Base-by-base conservation (phyloP, 1,284 basidiomycete genomes). In the Ustilago hordei region DNA sequence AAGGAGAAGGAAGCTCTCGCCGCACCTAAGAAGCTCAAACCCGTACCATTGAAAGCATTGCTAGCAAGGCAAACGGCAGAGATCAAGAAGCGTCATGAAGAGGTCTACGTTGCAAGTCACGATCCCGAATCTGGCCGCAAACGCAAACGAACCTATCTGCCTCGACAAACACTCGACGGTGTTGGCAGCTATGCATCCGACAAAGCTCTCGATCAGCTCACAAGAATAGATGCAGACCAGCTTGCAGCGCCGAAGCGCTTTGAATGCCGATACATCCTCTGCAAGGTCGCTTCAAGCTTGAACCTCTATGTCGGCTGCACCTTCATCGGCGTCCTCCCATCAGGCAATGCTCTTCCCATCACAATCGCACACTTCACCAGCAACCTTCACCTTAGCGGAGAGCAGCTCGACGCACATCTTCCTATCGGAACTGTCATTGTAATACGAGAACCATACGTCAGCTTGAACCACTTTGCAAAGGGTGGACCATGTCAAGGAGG, bases 371-470 rank as follows among this genome's bases (percentile, higher is more conserved):
- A 86, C 62, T 84, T 84, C 45, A 84, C 83, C 35, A 71, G 74
- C 45, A 60, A 82, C 50, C 65, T 84, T 11, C 69, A 61, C 31
- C 69, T 80, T 12, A 63, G 69, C 15, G 71, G 61, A 8, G n/a
- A 60, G 15, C 59, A 70, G 12, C 67, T 83, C 0, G 76, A 82
- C 34, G 56, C 65, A 3, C 55, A 65, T 36, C 74, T 86, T 3
- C 84, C 84, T 1, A 34, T 75, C 0, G 84, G 84, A 5, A 85
- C 83, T 0, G 15, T 79, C 1, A 56, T 85, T 12, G 77, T 81
- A n/a, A 79, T 86, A 60, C 71, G 77, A 11, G 84, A 86, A 57
- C 84, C 84, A 11, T 86, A 70, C 35, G 31, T 86, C 39, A 82
- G 78, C 55, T 54, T 69, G 28, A 77, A 85, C 53, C 81, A 84